phyloP scores from a whole-genome alignment of 129 eudicot genomes.

The Oenanthe sinensis region DNA sequence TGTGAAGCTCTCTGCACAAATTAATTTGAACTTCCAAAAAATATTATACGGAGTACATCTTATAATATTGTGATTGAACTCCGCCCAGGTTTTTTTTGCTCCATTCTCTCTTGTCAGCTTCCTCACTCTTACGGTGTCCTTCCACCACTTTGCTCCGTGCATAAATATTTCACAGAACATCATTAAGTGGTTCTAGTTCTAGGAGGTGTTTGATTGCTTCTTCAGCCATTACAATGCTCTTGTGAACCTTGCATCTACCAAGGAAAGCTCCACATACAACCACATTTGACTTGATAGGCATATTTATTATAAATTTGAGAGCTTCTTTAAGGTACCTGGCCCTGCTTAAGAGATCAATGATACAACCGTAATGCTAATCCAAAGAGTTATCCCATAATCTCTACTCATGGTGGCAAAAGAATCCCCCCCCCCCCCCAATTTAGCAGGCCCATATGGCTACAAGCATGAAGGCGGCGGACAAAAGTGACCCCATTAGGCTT shows the following conservation, averaged over 20 bases:
- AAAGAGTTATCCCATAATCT: constrained; percentile 31
- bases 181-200: constrained; percentile 33
- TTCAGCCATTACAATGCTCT: constrained; percentile 38
- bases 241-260: constrained; percentile 43
- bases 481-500: constrained; percentile 44
- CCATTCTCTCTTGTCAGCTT: constrained; percentile 35
- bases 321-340: constrained; percentile 45
- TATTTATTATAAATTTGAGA: constrained; percentile 23
- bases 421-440: constrained; percentile 29
- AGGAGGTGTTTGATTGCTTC: constrained; percentile 46
- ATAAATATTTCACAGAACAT: constrained; percentile 32
- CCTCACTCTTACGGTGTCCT: constrained; percentile 33
- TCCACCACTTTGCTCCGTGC: constrained; percentile 43
- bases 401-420: constrained; percentile 27
- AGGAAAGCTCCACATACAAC: constrained; percentile 54
- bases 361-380: constrained; percentile 42
- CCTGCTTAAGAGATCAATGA: constrained; percentile 46
- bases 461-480: constrained; percentile 42
- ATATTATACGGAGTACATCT: background rate
- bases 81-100: constrained; percentile 29
- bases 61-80: constrained; percentile 20
- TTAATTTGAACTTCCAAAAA: background rate
- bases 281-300: constrained; percentile 30
- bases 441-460: constrained; percentile 46
- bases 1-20: background rate